These are phyloP conservation scores for Pseudopithomyces chartarum DNA, from an alignment of 2,329 filamentous ascomycete genomes.

Conservation along the genomic window DNA sequence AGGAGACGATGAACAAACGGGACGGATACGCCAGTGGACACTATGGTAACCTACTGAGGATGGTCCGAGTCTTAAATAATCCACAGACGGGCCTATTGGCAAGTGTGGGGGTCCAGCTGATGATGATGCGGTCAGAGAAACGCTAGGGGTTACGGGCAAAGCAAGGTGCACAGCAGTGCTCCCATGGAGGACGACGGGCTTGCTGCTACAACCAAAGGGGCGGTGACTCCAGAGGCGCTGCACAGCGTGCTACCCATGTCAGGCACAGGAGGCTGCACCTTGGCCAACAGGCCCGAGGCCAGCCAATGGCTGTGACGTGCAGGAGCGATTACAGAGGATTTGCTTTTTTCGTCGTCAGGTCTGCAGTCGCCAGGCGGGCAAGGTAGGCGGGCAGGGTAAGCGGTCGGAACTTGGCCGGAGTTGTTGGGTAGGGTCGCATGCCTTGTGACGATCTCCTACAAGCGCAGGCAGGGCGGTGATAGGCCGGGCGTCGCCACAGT, in stretches of 20 bases:
- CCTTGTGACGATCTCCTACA: conserved; percentile 45
- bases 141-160: conserved; percentile 36
- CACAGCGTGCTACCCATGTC: conserved; percentile 36
- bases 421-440: conserved; percentile 33
- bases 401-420: conserved; percentile 24
- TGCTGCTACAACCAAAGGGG: conserved; percentile 38
- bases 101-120: conserved; percentile 49
- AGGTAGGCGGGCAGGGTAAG: too few relatives aligned
- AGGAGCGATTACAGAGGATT: conserved; percentile 32
- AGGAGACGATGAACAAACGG: conserved; percentile 31
- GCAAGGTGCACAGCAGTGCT: conserved; percentile 31
- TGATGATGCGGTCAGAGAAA: conserved; percentile 37
- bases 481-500: conserved; percentile 37
- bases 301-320: conserved; percentile 34
- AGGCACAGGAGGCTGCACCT: conserved; percentile 40
- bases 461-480: conserved; percentile 28
- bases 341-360: conserved; percentile 46
- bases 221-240: conserved; percentile 39
- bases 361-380: conserved; percentile 12
- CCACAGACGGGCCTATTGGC: conserved; percentile 30
- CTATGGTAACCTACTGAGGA: conserved; percentile 33
- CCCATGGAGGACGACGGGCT: conserved; percentile 29
- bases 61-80: conserved; percentile 45
- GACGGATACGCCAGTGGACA: conserved; percentile 41
- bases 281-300: conserved; percentile 19